Conservation (phyloP, 208 protist species). For the Tritrichomonas musculus region DNA sequence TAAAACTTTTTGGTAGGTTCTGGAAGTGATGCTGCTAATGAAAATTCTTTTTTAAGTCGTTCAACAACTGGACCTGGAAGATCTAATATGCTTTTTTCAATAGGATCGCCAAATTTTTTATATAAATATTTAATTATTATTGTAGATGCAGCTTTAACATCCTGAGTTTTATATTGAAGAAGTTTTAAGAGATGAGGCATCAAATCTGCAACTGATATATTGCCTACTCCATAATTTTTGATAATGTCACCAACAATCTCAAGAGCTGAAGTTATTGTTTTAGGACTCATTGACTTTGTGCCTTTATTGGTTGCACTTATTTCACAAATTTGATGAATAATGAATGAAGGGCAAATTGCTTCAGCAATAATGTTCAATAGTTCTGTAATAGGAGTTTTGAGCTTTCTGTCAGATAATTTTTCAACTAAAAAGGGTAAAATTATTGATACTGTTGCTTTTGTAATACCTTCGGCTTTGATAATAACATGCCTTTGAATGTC, state of each 20-base stretch:
- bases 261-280: background rate
- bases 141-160: background rate
- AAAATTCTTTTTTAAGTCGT: background rate
- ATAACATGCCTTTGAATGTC: background rate
- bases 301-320: background rate
- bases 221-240: background rate
- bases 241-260: background rate
- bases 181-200: background rate
- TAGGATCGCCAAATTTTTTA: background rate
- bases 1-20: background rate
- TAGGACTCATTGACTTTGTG: background rate
- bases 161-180: background rate
- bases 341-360: conserved; percentile 2
- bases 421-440: background rate
- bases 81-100: background rate
- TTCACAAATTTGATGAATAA: background rate
- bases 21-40: background rate
- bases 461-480: background rate
- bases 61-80: background rate
- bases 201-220: background rate
- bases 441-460: background rate
- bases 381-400: background rate
- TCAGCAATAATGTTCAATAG: conserved; percentile 16
- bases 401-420: background rate
- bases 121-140: background rate